phyloP scores from a whole-genome alignment of 1,284 basidiomycete species.

The Inonotus hispidus region DNA sequence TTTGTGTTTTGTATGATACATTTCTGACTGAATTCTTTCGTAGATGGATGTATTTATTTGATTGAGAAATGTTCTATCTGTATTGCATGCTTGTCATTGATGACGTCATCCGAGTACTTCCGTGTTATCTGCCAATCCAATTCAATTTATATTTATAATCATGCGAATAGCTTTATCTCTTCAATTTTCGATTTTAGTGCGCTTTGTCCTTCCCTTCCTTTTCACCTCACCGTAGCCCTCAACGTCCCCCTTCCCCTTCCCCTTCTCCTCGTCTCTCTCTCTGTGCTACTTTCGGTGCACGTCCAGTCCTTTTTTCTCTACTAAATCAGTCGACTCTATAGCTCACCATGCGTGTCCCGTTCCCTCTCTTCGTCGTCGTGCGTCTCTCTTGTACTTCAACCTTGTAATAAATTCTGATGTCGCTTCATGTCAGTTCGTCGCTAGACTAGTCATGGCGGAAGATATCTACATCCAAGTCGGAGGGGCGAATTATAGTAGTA shows the following conservation, averaged over 20 bases:
- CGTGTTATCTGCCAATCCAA: not conserved
- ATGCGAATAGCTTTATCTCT: not conserved
- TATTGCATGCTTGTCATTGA: not conserved
- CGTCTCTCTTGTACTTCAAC: not conserved
- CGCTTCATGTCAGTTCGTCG: not conserved
- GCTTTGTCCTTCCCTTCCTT: not conserved
- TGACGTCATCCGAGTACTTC: not conserved
- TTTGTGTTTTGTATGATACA: too few relatives aligned
- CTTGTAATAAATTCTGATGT: not conserved
- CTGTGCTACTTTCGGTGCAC: not conserved
- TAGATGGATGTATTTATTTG: too few relatives aligned
- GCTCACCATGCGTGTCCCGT: not conserved
- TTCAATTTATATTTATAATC: not conserved
- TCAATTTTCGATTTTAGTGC: not conserved
- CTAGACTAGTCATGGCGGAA: slow-evolving; percentile 26
- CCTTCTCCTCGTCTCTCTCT: not conserved
- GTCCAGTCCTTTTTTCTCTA: not conserved
- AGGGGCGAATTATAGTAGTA: slow-evolving; percentile 35
- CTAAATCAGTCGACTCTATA: not conserved
- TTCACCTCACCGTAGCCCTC: too few relatives aligned
- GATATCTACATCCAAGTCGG: slow-evolving; percentile 43
- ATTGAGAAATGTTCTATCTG: not conserved
- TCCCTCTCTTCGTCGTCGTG: not conserved
- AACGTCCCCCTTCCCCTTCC: too few relatives aligned
- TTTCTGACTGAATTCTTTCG: too few relatives aligned